These are phyloP conservation scores for Apiospora sp. DNA, from an alignment of 2,329 filamentous ascomycete species.

Conservation along the genomic window DNA sequence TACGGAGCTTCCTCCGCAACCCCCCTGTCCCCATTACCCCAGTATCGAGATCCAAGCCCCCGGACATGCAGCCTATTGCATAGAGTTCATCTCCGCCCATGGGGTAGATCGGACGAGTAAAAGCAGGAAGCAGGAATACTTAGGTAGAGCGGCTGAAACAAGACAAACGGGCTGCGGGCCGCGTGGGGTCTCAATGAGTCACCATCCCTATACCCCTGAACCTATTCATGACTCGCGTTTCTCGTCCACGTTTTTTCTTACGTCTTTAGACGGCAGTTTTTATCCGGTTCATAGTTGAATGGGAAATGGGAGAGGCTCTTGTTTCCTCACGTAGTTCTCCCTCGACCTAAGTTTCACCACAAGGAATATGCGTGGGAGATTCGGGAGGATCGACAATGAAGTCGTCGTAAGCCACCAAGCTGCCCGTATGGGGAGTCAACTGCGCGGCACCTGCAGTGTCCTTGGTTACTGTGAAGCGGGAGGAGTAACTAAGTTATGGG, in stretches of 20 bases:
- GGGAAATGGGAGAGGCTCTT: neutral
- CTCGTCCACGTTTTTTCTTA: neutral
- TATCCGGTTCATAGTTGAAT: neutral
- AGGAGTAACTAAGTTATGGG: too few relatives aligned
- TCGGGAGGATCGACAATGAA: neutral
- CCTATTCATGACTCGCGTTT: neutral
- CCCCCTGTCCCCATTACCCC: neutral
- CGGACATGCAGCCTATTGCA: neutral
- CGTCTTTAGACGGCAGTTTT: too few relatives aligned
- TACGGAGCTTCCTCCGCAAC: too few relatives aligned
- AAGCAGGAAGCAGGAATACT: neutral
- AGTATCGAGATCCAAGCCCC: neutral
- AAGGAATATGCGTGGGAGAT: constrained; percentile 13
- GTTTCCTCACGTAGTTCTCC: neutral
- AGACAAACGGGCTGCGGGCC: neutral
- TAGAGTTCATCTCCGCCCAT: neutral
- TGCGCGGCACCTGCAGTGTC: neutral
- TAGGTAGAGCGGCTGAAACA: neutral
- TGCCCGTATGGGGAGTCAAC: neutral
- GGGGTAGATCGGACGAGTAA: neutral
- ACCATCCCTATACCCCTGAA: neutral
- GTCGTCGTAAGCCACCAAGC: constrained; percentile 18
- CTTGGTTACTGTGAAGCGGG: constrained; percentile 17
- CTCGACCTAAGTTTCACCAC: neutral
- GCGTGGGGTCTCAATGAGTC: neutral